Base-by-base conservation (phyloP, 306 rosid genomes). In the Abrus precatorius region DNA sequence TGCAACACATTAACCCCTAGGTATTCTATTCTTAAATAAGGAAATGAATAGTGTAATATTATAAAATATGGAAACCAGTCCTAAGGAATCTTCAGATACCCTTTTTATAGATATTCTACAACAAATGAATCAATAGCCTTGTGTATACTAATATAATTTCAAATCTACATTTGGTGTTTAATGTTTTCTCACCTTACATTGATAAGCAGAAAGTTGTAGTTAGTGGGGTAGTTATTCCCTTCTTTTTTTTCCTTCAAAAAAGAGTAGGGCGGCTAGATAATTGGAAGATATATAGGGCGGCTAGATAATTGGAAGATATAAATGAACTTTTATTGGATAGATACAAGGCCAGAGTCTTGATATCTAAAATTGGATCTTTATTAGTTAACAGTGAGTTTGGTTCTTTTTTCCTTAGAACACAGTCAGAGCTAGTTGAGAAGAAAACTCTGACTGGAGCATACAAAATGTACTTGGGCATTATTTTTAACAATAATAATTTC, bases 121-220 rank as follows among this genome's bases (percentile, higher is more conserved):
- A 36, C 3, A 36, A 36, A 36, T 36, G 4, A 2, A 36, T 36
- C 3, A 36, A 36, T 36, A 36, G 4, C 40, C 40, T 36, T 4
- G 40, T 36, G 7, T 9, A 48, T 9, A 48, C n/a, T 1, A 48
- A 57, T 57, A 57, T 28, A 11, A 36, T 65, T 44, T 33, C 52
- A 65, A 40, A 30, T 43, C 10, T 69, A 28, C 43, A 1, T 47
- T 69, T 30, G 29, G 27, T 69, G 38, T 9, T 45, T 10, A 30
- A 56, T 45, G 74, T 68, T 41, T 27, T 10, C 56, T 45, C 40
- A 36, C 30, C 69, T 28, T 29, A 55, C 38, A 64, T 66, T 64
- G 43, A 9, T 41, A 65, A 44, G 54, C 14, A 27, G 38, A 14
- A 9, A 44, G 28, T 43, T 27, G 54, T 66, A 20, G 14, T 69